Evolutionary conservation across 2,329 filamentous ascomycete species (phyloP).

Genomic region (Fusarium sp.): DNA sequence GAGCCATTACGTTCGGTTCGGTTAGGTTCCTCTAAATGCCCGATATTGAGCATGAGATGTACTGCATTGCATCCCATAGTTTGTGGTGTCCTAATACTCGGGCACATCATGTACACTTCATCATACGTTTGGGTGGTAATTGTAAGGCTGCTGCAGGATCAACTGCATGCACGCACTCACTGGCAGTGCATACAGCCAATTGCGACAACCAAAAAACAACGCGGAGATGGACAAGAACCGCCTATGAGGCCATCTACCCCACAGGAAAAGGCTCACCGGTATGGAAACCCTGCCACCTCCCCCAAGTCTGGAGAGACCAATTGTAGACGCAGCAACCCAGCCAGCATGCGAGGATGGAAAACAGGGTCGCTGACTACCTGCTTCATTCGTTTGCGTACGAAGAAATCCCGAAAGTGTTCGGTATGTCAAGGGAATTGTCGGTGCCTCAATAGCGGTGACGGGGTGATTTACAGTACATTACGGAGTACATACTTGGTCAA

Average conservation of each 20-base stretch:
- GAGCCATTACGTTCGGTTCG: constrained; percentile 14
- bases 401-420: constrained; percentile 20
- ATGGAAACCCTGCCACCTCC: constrained; percentile 26
- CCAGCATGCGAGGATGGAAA: constrained; percentile 4
- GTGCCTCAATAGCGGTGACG: constrained; percentile 7
- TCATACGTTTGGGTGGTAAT: constrained; percentile 19
- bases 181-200: constrained; percentile 5
- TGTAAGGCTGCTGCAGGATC: constrained; percentile 1
- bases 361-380: constrained; percentile 30
- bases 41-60: constrained; percentile 5
- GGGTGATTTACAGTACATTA: constrained; percentile 10
- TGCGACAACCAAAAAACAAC: background rate
- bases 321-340: constrained; percentile 12
- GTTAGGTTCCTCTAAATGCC: constrained; percentile 13
- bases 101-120: constrained; percentile 5
- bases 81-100: background rate
- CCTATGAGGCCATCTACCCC: constrained; percentile 37
- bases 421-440: background rate
- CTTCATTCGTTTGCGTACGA: constrained; percentile 22
- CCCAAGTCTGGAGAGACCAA: constrained; percentile 32
- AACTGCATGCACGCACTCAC: constrained; percentile 5
- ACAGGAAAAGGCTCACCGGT: constrained; percentile 36
- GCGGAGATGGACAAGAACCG: constrained; percentile 31
- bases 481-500: background rate
- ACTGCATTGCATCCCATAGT: background rate